A percentile compares a stretch with the other conserved stretches of the same genome.
Evolutionary conservation across 75 land plant species (phyloP).

Genomic region (Adiantum capillusveneris): DNA sequence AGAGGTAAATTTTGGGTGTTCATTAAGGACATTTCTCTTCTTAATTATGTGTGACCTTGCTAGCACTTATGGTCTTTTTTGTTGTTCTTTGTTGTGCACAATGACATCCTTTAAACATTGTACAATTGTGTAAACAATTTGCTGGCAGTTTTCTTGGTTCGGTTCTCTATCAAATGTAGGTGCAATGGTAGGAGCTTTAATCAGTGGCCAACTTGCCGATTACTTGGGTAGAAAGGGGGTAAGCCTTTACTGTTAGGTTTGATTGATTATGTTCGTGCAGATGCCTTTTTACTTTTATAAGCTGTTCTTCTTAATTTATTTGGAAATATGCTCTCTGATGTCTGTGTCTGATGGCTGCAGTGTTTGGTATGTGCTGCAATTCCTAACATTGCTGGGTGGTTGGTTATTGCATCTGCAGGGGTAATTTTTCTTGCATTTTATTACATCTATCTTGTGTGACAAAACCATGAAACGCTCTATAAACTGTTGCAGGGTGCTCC

Average conservation of each 20-base stretch:
- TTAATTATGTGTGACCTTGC: too few species aligned
- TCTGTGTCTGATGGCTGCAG: slow-evolving; percentile 19
- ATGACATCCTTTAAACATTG: not conserved
- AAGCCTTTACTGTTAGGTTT: slow-evolving; percentile 7
- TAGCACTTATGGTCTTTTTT: too few species aligned
- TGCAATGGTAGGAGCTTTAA: slow-evolving; percentile 86
- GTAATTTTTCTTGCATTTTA: slow-evolving; percentile 18
- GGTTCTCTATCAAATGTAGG: slow-evolving; percentile 84
- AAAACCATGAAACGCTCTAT: not conserved
- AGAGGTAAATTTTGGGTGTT: slow-evolving; percentile 31
- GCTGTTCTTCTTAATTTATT: too few species aligned
- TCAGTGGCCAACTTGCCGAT: slow-evolving; percentile 82
- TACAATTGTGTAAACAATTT: not conserved
- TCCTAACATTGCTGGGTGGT: slow-evolving; percentile 82
- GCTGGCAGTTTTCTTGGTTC: slow-evolving; percentile 54
- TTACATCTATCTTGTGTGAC: not conserved
- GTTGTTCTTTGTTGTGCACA: too few species aligned
- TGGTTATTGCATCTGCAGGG: slow-evolving; percentile 67
- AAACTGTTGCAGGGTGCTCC: slow-evolving; percentile 38
- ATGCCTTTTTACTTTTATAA: too few species aligned
- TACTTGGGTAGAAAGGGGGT: slow-evolving; percentile 86
- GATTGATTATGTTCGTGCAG: not conserved
- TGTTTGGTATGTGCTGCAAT: slow-evolving; percentile 67
- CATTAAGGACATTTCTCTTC: not conserved
- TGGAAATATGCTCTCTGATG: not conserved